Evolutionary conservation across 164 flowering plant species (phyloP).

Genomic region (Liquidambar formosana): DNA sequence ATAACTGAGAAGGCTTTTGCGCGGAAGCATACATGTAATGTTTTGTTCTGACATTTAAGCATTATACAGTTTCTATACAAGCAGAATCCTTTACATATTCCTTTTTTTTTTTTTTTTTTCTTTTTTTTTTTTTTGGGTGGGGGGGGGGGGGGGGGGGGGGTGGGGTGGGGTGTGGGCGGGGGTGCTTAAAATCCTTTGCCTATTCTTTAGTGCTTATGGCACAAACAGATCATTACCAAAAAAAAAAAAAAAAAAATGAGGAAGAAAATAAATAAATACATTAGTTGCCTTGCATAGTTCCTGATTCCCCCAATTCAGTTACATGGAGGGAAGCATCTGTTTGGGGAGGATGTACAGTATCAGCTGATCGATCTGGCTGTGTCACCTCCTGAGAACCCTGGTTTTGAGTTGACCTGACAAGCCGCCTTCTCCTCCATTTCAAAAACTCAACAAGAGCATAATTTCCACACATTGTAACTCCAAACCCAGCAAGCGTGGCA

Average conservation of each 20-base stretch:
- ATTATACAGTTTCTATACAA: neutral
- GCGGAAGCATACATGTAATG: neutral
- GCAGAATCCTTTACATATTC: neutral
- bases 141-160: no score
- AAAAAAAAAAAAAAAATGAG: no score
- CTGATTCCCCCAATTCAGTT: constrained; percentile 9
- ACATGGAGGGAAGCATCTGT: constrained; percentile 13
- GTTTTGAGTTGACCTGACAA: constrained; percentile 9
- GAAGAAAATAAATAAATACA: neutral
- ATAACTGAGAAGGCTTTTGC: no score
- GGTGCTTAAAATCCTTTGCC: no score
- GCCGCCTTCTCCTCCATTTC: constrained; percentile 23
- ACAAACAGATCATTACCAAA: no score
- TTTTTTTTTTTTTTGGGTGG: no score
- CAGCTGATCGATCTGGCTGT: constrained; percentile 11
- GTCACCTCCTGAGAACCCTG: constrained; percentile 7
- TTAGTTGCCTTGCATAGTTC: constrained; percentile 1
- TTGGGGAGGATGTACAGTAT: constrained; percentile 6
- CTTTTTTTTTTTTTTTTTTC: no score
- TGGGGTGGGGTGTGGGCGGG: no score
- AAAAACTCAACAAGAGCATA: constrained; percentile 25
- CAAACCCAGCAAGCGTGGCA: constrained; percentile 61
- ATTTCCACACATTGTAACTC: constrained; percentile 41
- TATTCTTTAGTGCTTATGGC: no score
- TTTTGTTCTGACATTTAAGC: neutral